phyloP scores from a whole-genome alignment of 805 yeast genomes.

The Priceomyces medius region DNA sequence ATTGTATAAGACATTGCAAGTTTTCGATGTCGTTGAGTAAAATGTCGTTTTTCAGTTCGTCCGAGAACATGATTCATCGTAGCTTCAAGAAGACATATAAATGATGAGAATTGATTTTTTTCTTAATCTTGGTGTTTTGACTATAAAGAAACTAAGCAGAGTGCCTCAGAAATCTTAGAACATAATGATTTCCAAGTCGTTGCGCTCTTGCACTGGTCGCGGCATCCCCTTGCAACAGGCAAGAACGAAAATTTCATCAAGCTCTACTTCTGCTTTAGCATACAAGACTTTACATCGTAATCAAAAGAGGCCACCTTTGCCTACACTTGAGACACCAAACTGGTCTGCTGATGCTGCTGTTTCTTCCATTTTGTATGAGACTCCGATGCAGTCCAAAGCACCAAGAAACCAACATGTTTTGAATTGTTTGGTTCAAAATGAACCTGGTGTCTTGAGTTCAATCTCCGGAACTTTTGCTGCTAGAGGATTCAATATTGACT shows the following conservation, averaged over 20 bases:
- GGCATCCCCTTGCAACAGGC: slow-evolving; percentile 8
- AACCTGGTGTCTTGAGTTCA: slow-evolving; percentile 94
- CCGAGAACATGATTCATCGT: background rate
- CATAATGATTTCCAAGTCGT: slow-evolving; percentile 4
- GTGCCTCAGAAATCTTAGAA: background rate
- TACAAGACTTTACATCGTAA: slow-evolving; percentile 89
- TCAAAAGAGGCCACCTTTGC: slow-evolving; percentile 84
- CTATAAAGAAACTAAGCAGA: too few species aligned
- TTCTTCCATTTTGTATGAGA: slow-evolving; percentile 90
- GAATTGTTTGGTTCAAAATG: slow-evolving; percentile 96
- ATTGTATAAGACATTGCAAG: background rate
- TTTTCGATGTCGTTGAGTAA: background rate
- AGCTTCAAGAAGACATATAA: too few species aligned
- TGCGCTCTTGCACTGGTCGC: slow-evolving; percentile 5
- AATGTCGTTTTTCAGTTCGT: slow-evolving; percentile 2
- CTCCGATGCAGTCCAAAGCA: slow-evolving; percentile 62
- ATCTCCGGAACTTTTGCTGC: slow-evolving; percentile 96
- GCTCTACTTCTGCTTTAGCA: slow-evolving; percentile 91
- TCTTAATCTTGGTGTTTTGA: too few species aligned
- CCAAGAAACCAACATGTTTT: slow-evolving; percentile 84
- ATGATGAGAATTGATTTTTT: too few species aligned
- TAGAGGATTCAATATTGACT: slow-evolving; percentile 97
- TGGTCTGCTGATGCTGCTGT: slow-evolving; percentile 98
- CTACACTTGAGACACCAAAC: slow-evolving; percentile 87
- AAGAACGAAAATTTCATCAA: slow-evolving; percentile 32